Evolutionary conservation across 2,329 filamentous ascomycete genomes (phyloP).

Genomic region (Lecanicillium sp.): DNA sequence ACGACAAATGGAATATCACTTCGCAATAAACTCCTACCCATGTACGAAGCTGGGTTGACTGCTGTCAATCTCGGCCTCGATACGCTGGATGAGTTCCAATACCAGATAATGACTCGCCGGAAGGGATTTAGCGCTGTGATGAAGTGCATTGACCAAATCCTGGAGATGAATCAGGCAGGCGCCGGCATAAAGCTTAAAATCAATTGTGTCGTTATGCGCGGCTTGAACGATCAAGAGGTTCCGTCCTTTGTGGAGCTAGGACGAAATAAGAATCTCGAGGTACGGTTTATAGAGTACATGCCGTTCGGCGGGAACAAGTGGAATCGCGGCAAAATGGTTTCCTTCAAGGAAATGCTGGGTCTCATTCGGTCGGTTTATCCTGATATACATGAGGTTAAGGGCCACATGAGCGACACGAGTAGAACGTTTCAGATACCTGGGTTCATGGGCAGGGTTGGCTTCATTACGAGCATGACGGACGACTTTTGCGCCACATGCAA

Average conservation of each 20-base stretch:
- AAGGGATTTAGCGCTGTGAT: conserved; percentile 90
- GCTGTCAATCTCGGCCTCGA: conserved; percentile 91
- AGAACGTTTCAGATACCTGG: conserved; percentile 89
- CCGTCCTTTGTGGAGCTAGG: conserved; percentile 85
- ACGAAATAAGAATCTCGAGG: conserved; percentile 76
- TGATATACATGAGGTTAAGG: conserved; percentile 57
- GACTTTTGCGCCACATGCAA: conserved; percentile 98
- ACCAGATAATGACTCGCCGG: conserved; percentile 89
- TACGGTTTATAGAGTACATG: conserved; percentile 99
- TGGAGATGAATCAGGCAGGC: conserved; percentile 78
- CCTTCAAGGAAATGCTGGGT: conserved; percentile 84
- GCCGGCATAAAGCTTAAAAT: conserved; percentile 88
- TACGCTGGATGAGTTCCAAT: conserved; percentile 88
- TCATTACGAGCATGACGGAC: conserved; percentile 99
- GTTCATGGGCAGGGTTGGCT: conserved; percentile 78
- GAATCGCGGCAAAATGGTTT: conserved; percentile 86
- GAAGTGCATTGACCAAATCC: conserved; percentile 76
- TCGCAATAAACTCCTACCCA: conserved; percentile 79
- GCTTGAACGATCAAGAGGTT: conserved; percentile 85
- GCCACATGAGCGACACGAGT: conserved; percentile 87
- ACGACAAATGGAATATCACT: conserved; percentile 95
- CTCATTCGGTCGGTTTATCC: conserved; percentile 71
- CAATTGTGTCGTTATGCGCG: conserved; percentile 98
- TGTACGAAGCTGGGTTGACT: conserved; percentile 88
- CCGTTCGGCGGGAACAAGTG: conserved; percentile 98